Evolutionary conservation across 768 basidiomycete genomes (phyloP), one percentile per base, ranked within the genome.

Genomic region (Podaxis rugospora): DNA sequence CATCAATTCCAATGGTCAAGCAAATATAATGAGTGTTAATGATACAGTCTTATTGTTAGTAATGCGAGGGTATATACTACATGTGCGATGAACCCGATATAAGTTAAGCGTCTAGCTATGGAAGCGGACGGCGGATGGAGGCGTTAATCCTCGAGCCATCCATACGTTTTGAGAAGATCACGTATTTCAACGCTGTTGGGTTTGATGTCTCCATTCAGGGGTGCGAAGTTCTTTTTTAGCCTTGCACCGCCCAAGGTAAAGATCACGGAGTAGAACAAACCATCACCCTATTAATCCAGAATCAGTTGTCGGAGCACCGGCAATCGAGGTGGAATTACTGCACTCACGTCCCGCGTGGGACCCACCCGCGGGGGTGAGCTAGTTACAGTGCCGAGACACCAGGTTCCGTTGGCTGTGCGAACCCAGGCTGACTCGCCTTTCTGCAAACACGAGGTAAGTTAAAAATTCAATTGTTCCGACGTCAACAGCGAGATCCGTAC

Each of bases 131-230:
- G 10, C 13, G 1, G 27, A 36, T 9, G 51, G n/a, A 18, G n/a
- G n/a, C 16, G 23, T 44, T 25, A 58, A 18, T 58, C 62, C 14
- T 66, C 71, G 18, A 83, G 62, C 80, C 78, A 82, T 4, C 83
- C 84, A 50, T 77, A 80, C 5, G 78, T 75, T 57, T 73, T 70
- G 23, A 89, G 72, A 60, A 88, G 66, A 35, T 66, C 61, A n/a
- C 79, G 78, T 2, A 81, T 76, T 58, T 79, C 73, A 21, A 69
- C 55, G 0, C 65, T 80, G 66, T 89, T 79, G 2, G 87, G 86
- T 69, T 88, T 89, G 57, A 88, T 79, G 62, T 87, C 85, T 16
- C 86, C 87, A 57, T 87, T 83, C 52, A 85, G 72, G 5, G 87
- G 86, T 1, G 86, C 79, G 66, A 85, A 83, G 67, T 83, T 85